These are phyloP conservation scores for Lathyrus aphaca DNA, from an alignment of 306 rosid species.

Conservation along the genomic window DNA sequence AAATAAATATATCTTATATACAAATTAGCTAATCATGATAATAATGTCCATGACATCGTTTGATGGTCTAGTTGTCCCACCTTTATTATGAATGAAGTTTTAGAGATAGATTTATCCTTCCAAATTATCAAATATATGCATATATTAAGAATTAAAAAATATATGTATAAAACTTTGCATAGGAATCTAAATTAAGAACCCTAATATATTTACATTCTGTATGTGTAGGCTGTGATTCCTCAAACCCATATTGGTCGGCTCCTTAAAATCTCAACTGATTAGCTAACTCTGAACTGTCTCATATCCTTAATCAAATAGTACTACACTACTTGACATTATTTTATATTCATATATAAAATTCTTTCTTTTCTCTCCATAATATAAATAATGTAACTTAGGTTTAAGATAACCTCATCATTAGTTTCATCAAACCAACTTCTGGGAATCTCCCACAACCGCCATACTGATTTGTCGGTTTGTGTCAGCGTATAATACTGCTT, in stretches of 20 bases:
- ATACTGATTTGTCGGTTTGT: conserved; percentile 65
- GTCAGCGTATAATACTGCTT: conserved; percentile 35
- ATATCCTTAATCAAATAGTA: conserved; percentile 27
- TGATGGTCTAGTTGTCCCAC: too few relatives aligned
- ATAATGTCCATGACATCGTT: too few relatives aligned
- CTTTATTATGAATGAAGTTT: too few relatives aligned
- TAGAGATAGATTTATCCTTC: too few relatives aligned
- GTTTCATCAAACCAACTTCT: conserved; percentile 53
- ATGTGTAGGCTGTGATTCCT: conserved; percentile 63
- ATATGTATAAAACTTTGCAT: background rate
- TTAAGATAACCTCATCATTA: conserved; percentile 44
- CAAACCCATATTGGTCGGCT: conserved; percentile 63
- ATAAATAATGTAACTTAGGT: conserved; percentile 39
- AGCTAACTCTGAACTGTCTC: conserved; percentile 54
- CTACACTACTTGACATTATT: conserved; percentile 41
- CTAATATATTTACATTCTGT: conserved; percentile 62
- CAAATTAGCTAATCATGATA: too few relatives aligned
- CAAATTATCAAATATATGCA: background rate
- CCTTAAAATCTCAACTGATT: conserved; percentile 62
- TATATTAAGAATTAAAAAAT: background rate
- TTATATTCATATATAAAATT: conserved; percentile 16
- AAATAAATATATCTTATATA: too few relatives aligned
- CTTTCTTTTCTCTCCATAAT: background rate
- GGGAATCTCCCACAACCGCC: conserved; percentile 53
- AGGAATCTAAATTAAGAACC: background rate